Evolutionary conservation across 2,329 filamentous ascomycete species (phyloP).

Genomic region (Calonectria henricotiae): DNA sequence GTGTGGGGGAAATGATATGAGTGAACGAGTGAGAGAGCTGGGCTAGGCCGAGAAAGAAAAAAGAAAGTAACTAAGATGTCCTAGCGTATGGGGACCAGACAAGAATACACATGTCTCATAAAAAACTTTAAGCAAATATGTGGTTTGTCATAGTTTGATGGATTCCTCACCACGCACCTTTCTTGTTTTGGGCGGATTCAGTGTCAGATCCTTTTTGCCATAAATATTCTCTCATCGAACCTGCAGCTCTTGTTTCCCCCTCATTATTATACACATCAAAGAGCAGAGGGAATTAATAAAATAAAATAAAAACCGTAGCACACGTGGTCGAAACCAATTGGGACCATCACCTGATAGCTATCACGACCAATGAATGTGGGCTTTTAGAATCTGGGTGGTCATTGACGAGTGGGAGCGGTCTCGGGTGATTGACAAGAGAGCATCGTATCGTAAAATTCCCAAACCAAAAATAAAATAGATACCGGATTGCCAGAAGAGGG

Average conservation of each 20-base stretch:
- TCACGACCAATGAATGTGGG: constrained; percentile 22
- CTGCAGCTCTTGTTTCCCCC: neutral
- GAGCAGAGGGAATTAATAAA: neutral
- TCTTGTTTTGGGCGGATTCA: neutral
- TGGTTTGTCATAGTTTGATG: neutral
- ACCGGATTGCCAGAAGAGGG: neutral
- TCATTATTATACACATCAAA: neutral
- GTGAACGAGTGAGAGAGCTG: constrained; percentile 4
- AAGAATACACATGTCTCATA: neutral
- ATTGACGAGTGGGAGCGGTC: neutral
- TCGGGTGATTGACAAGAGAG: constrained; percentile 10
- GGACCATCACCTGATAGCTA: constrained; percentile 19
- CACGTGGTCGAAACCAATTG: constrained; percentile 29
- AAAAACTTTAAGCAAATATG: neutral
- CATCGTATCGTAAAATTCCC: neutral
- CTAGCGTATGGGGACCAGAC: neutral
- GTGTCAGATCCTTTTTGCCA: constrained; percentile 9
- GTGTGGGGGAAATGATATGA: neutral
- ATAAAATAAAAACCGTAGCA: constrained; percentile 10
- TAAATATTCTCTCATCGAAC: neutral
- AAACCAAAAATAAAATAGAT: too few species aligned
- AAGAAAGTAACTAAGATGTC: neutral
- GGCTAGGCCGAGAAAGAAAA: neutral
- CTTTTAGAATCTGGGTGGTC: neutral
- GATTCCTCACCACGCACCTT: neutral